Evolutionary conservation across 441 rosid species (phyloP).

Genomic region (Erodium texanum): DNA sequence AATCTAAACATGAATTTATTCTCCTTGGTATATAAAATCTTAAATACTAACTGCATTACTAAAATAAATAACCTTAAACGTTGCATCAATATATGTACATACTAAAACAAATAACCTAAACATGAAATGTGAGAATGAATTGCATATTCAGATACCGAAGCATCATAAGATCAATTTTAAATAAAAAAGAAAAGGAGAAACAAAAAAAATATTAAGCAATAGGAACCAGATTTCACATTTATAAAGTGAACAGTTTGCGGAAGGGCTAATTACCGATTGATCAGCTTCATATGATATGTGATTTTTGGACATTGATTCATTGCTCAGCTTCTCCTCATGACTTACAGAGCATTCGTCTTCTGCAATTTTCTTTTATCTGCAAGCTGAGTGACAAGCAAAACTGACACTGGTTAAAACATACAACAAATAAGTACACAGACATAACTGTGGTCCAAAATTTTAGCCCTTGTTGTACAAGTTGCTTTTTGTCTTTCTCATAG

Average conservation of each 20-base stretch:
- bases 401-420: background rate
- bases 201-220: background rate
- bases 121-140: background rate
- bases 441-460: too few relatives aligned
- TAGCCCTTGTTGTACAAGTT: too few relatives aligned
- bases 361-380: too few relatives aligned
- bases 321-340: constrained; percentile 44
- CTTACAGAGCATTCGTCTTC: constrained; percentile 27
- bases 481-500: too few relatives aligned
- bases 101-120: background rate
- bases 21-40: too few relatives aligned
- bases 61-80: too few relatives aligned
- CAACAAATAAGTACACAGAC: too few relatives aligned
- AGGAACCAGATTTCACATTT: constrained; percentile 9
- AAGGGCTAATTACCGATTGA: constrained; percentile 46
- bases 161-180: background rate
- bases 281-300: constrained; percentile 42
- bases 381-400: background rate
- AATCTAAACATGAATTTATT: too few relatives aligned
- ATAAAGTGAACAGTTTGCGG: constrained; percentile 18
- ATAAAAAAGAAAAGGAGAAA: background rate
- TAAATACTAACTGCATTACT: too few relatives aligned
- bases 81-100: too few relatives aligned
- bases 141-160: background rate
- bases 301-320: constrained; percentile 45